Evolutionary conservation across 768 basidiomycete species (phyloP), one percentile per base, ranked within the genome.

Genomic region (Phaeolepiota aurea): DNA sequence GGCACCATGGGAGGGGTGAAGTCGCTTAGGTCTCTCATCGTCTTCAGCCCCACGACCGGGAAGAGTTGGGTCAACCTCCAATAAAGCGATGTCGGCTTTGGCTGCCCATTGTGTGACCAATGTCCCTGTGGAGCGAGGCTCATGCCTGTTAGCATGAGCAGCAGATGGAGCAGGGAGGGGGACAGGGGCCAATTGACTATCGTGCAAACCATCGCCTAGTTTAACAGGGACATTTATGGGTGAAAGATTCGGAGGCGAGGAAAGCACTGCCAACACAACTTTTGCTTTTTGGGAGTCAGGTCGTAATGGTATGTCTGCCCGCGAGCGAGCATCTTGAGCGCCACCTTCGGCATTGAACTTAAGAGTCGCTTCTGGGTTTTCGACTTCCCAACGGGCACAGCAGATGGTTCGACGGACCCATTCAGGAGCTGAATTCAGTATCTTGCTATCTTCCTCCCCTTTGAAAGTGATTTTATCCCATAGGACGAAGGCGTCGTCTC

Each of bases 361-460:
- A 14, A 54, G 32, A 34, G 54, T 51, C 35, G 54, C 52, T 22
- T 55, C 44, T n/a, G 72, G 71, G 42, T 81, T 66, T 35, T 82
- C 71, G 31, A 71, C 56, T 53, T 87, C 85, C 82, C 82, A 90
- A 13, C 72, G 73, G 2, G 82, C 83, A 53, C 87, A 88, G 54
- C 83, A 90, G 43, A 90, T 80, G 22, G 83, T 85, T 43, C 87
- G 74, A 47, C 87, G 77, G 20, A 89, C 74, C 87, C 87, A 90
- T 53, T 90, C 87, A 10, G 87, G 87, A 5, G 81, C 79, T 3
- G 65, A 54, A 21, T 44, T 55, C 47, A 39, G 39, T 33, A 53
- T 55, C 28, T 53, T 48, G n/a, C 54, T 44, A 40, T 56, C 54
- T 14, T 55, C 48, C 4, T 48, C 54, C 23, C 72, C 69, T 33